Base-by-base conservation (phyloP, 1,139 yeast genomes). In the Martiniozyma asiatica region DNA sequence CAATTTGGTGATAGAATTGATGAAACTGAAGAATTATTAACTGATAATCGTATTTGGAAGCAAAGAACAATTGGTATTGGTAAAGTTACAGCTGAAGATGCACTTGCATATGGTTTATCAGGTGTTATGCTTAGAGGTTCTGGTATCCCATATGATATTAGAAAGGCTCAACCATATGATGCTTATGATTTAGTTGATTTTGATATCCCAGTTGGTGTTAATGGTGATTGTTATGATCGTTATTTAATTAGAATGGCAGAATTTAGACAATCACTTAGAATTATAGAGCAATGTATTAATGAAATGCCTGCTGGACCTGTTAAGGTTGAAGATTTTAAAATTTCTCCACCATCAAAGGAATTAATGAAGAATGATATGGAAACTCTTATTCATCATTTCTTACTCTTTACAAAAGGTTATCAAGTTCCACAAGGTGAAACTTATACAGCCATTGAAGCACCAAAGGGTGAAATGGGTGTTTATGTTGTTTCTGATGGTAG, bases 381-480 rank as follows among this genome's bases (percentile, higher is more conserved):
- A 63, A 80, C 92, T 18, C 67, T 82, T 46, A 82, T 82, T 52
- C 94, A 82, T 56, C 94, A 82, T 61, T 82, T 82, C 67, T 64
- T 82, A 55, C 65, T 80, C 45, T 82, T 75, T 63, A 79, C 93
- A 34, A 82, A 82, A 66, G 94, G 94, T 44, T 81, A 73, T 55
- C 75, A 79, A 29, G 94, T 82, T 25, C 94, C 94, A 27, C 79
- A 73, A 36, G 94, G 94, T 47, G 94, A 82, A 62, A 79, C 94
- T 16, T 82, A 82, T 56, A 80, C 92, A 32, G 92, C 84, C 35
- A 82, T 82, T 44, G 94, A 82, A 61, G 94, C 94, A 22, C 94
- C 94, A 55, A 82, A 82, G 71, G 94, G 94, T 51, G 94, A 82
- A 60, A 80, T 82, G 93, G 94, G 80, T 38, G 93, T 81, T 35